Evolutionary conservation across 305 asterid species (phyloP), one percentile per base, ranked within the genome.

Genomic region (Fraxinus angustifolia): DNA sequence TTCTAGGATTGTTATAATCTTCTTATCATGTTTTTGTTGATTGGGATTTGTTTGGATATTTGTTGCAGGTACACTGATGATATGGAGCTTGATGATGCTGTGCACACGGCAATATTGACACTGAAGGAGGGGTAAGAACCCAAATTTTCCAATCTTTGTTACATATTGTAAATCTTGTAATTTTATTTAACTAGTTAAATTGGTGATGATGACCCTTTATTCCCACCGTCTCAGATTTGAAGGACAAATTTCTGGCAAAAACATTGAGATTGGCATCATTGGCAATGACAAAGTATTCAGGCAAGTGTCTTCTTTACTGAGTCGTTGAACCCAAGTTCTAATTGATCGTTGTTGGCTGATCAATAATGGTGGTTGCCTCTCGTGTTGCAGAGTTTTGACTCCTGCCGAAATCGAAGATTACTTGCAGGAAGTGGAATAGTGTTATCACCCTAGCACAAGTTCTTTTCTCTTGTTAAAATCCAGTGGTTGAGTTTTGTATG

Each of bases 1-100:
- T n/a, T 8, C 30, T 19, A 70, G 33, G 23, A 7, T 12, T 19
- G 4, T 16, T 50, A 50, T 50, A 5, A 50, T 30, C 71, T 40
- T 50, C 71, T 40, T 17, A 16, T 12, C 35, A 73, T 14, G 38
- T 78, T 45, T 26, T n/a, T 2, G 34, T 70, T 33, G 53, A 19
- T 56, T 38, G 48, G 0, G 78, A 71, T 56, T 56, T 8, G 31
- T 73, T 65, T 58, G 31, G n/a, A 71, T 50, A 19, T 26, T 17
- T 75, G 56, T 84, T 85, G 85, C 90, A 95, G 99, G 91, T 96
- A 96, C 75, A 92, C 97, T 2, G 98, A 92, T 85, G 98, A 93
- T 82, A 94, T 93, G 97, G 99, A 96, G 86, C 98, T 96, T 53
- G 99, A 95, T 45, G 99, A 95, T 83, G 99, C 99, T 76, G 99